Evolutionary conservation across 202 grass and related monocot genomes (phyloP), one percentile per base, ranked within the genome.

Genomic region (Carex sylvatica): DNA sequence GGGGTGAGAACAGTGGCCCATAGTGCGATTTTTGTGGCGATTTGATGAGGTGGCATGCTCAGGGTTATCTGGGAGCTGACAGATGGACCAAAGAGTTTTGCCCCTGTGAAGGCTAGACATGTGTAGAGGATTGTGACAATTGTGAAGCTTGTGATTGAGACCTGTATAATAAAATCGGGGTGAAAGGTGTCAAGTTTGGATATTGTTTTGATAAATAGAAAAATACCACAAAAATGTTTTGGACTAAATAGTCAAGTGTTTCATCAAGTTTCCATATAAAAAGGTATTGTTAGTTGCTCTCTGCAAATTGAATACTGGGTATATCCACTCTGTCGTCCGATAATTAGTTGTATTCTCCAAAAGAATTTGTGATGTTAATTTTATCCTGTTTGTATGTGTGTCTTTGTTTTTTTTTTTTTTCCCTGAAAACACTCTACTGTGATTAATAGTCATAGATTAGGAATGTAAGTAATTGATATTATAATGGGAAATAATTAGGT

Each of bases 1-100:
- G 93, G 93, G 0, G 93, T 96, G 74, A 96, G 88, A 80, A 96
- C 87, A 8, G 93, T 96, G 0, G 93, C 90, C 93, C 93, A 96
- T 4, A 96, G 85, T 31, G 93, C 93, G 10, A 92, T 67, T 82
- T 80, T 92, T 12, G 93, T 91, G 79, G 67, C 72, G 5, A 68
- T 44, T 8, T 84, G 87, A 40, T 79, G 71, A 28, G 82, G 86
- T 51, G 93, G 93, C 93, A 96, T 91, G 90, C 90, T 92, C 22
- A 96, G 88, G 61, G 90, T 96, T 80, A 96, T 59, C 85, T 96
- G 93, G 5, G 93, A 88, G 82, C 26, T 92, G 22, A 96, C 90
- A 2, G 52, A 4, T 5, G 93, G 83, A 9, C 93, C 90, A 79
- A 92, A 96, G 12, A 92, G 80, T 85, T 85, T 87, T 0, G 93